phyloP scores from a whole-genome alignment of 2,329 filamentous ascomycete genomes.

The Blumeriella jaapii region DNA sequence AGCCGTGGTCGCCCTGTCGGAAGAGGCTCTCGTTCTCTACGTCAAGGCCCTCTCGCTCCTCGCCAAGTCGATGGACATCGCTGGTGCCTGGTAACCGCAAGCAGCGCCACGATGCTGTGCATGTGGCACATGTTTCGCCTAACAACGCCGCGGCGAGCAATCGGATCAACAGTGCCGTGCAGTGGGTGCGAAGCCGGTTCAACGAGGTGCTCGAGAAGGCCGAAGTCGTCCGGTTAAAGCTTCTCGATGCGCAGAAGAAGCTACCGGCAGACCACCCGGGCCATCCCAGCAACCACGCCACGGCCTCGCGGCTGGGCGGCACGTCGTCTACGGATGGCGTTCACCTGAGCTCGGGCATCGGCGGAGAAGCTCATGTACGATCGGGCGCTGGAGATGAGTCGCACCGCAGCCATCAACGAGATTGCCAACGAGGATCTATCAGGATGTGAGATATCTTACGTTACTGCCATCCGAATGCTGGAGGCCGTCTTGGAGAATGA shows the following conservation, averaged over 20 bases:
- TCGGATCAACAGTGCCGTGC: conserved; percentile 84
- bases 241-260: conserved; percentile 74
- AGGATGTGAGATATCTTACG: conserved; percentile 85
- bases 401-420: conserved; percentile 87
- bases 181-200: conserved; percentile 89
- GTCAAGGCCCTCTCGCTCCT: conserved; percentile 87
- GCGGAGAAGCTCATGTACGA: conserved; percentile 98
- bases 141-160: conserved; percentile 32
- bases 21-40: conserved; percentile 91
- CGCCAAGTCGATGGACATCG: conserved; percentile 91
- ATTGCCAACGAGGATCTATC: conserved; percentile 80
- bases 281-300: conserved; percentile 69
- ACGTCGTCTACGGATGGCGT: conserved; percentile 63
- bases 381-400: conserved; percentile 91
- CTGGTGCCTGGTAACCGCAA: conserved; percentile 85
- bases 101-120: conserved; percentile 50
- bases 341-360: conserved; percentile 69
- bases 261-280: conserved; percentile 76
- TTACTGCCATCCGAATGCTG: conserved; percentile 86
- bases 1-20: conserved; percentile 74
- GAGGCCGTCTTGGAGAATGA: conserved; percentile 88
- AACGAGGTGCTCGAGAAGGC: conserved; percentile 97
- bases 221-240: conserved; percentile 79
- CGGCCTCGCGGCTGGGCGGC: conserved; percentile 37
- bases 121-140: conserved; percentile 31